A percentile compares a stretch with the other conserved stretches of the same genome.
phyloP scores from a whole-genome alignment of 768 basidiomycete species.

The Crepidotus variabilis region DNA sequence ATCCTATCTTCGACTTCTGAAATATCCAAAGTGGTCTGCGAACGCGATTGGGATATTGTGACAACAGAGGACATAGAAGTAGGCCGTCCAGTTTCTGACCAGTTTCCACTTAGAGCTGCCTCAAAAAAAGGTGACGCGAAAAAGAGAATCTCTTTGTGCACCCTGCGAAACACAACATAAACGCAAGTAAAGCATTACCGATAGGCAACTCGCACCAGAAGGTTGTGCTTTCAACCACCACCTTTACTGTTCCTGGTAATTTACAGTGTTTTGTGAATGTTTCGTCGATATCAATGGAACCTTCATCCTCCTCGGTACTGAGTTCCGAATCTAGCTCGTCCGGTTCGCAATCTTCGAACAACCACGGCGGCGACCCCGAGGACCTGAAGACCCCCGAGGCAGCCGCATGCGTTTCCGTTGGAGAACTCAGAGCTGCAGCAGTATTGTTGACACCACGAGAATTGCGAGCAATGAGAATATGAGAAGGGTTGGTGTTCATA shows the following conservation, averaged over 20 bases:
- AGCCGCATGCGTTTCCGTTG: conserved; percentile 85
- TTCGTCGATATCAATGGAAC: conserved; percentile 75
- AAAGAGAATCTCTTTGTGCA: conserved; percentile 86
- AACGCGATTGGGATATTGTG: conserved; percentile 75
- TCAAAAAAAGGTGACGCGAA: conserved; percentile 97
- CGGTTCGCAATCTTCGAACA: conserved; percentile 70
- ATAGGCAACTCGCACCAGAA: conserved; percentile 65
- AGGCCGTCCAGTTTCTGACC: conserved; percentile 86
- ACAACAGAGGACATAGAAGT: conserved; percentile 79
- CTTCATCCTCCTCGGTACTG: conserved; percentile 61
- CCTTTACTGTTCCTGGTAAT: conserved; percentile 87
- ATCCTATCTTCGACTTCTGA: conserved; percentile 17
- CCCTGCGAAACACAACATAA: conserved; percentile 43
- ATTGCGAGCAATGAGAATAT: conserved; percentile 85
- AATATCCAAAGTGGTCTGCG: conserved; percentile 44
- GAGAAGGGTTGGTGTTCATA: conserved; percentile 77
- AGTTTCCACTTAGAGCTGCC: conserved; percentile 84
- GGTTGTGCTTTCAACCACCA: conserved; percentile 82
- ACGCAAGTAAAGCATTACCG: background rate
- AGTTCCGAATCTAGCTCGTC: conserved; percentile 70
- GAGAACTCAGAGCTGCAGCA: conserved; percentile 77
- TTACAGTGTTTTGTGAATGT: conserved; percentile 66
- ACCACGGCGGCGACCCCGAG: conserved; percentile 75
- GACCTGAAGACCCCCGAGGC: conserved; percentile 82
- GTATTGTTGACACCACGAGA: conserved; percentile 74